A percentile compares a stretch with the other conserved stretches of the same genome.
Conservation (phyloP, 345 rosid species). For the Crucihimalaya himalaica region DNA sequence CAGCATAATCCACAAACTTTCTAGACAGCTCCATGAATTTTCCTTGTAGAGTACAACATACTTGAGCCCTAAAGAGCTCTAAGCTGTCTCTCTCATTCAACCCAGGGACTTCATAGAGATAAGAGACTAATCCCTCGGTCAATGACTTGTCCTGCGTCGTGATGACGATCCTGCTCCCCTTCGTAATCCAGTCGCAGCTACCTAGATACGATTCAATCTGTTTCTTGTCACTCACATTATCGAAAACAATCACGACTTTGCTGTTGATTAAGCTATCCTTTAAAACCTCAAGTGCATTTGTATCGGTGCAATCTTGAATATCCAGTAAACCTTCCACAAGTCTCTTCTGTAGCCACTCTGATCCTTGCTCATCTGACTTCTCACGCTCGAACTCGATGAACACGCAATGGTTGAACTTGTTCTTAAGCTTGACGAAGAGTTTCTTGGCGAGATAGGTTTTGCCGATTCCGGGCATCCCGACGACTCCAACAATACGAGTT, state of each 20-base stretch:
- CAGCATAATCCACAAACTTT: constrained; percentile 17
- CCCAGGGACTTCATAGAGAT: constrained; percentile 13
- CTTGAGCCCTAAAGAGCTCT: constrained; percentile 9
- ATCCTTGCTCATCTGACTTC: neutral
- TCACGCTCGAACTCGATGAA: neutral
- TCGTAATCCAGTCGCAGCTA: neutral
- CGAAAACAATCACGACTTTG: constrained; percentile 2
- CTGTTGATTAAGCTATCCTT: neutral
- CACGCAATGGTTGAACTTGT: neutral
- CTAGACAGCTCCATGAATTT: constrained; percentile 23
- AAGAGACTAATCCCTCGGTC: neutral
- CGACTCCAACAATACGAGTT: constrained; percentile 15
- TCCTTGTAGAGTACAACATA: neutral
- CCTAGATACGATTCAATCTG: neutral
- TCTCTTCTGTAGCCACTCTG: neutral
- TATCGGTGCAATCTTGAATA: neutral
- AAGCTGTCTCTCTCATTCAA: constrained; percentile 26
- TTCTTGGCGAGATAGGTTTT: constrained; percentile 20
- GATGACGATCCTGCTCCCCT: constrained; percentile 33
- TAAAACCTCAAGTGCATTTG: neutral
- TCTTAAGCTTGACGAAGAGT: neutral
- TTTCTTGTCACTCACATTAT: neutral
- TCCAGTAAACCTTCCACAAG: neutral
- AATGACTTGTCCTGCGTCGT: constrained; percentile 32
- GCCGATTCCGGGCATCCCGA: constrained; percentile 37